Evolutionary conservation across 2,329 filamentous ascomycete species (phyloP), one percentile per base, ranked within the genome.

Genomic region (Raffaelea deltoideospora): DNA sequence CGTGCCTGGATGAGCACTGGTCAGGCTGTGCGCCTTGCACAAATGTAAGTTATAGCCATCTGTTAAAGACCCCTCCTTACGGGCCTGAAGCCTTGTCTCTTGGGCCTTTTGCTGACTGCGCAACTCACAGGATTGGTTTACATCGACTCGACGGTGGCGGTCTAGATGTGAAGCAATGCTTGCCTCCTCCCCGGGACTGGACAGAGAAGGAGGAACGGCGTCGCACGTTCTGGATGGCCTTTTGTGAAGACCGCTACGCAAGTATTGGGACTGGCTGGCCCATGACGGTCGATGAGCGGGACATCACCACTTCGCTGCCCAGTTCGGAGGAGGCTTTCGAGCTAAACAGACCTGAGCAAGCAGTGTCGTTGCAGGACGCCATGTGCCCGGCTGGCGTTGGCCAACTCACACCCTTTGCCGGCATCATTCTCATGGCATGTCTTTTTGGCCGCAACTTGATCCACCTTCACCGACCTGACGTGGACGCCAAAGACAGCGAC

Each of bases 211-310:
- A 96, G 59, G 90, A 98, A 54, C 69, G 90, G 46, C 71, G 90
- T 36, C 71, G 90, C 45, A 93, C 86, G 0, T 96, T 96, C 47
- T 98, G 90, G 90, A 79, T 90, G 75, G 74, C 81, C 4, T 96
- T 94, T 51, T 85, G 79, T 47, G 65, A 86, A 43, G 90, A 96
- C 51, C 75, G 90, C 36, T 96, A 94, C 57, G 83, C 86, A 6
- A 95, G 86, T 50, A 90, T 95, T 39, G 90, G 90, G 24, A 96
- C 90, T 3, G 90, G 90, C 7, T 96, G 90, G 90, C 90, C 90
- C 1, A 88, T 96, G 82, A 76, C 72, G 1, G 73, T 96, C 37
- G 88, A 96, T 45, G 90, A 98, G 58, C 73, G 71, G 52, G 90
- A 98, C 61, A 83, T 96, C 46, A 67, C 81, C 60, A 92, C 86